Base-by-base conservation (phyloP, 441 rosid genomes). In the Euphorbia corollata region DNA sequence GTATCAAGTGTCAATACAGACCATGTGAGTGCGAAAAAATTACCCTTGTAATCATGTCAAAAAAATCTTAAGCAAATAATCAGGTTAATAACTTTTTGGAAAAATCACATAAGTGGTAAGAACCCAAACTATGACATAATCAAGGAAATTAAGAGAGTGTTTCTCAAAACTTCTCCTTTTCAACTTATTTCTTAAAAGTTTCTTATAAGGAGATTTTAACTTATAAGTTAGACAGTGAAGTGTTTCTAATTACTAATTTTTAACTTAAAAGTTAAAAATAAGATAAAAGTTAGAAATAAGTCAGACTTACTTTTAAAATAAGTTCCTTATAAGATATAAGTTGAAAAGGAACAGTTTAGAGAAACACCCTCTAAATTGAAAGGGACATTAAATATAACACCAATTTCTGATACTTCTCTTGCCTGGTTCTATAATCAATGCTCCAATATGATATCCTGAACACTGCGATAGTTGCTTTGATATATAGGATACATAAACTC, bases 371-470 rank as follows among this genome's bases (percentile, higher is more conserved):
- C n/a, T n/a, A 27, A 36, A 36, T 36, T 36, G 9, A 36, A 36
- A 5, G 41, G 41, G 5, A 36, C 7, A 36, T 2, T 6, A 36
- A 0, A 36, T 36, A 22, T 19, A 34, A 45, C 53, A 57, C 11
- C 16, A 62, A 30, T 20, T n/a, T 38, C 34, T 47, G 59, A 50
- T 50, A 5, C 32, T 43, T 78, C 22, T 65, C 89, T 82, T 81
- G 76, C 99, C 93, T 85, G 97, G 97, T 82, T 93, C 99, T 64
- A 93, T 82, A 72, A 93, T 85, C 74, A 91, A 82, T 57, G 99
- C 96, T 73, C 95, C 99, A 48, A 91, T 79, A 57, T 70, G 80
- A 58, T 20, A 60, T 72, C 72, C 81, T 10, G 84, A 68, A 75
- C 63, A 59, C 20, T 71, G 74, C 59, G 62, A 75, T 63, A 93